Evolutionary conservation across 1,139 yeast genomes (phyloP).

Genomic region (Yamadazyma siamensis): DNA sequence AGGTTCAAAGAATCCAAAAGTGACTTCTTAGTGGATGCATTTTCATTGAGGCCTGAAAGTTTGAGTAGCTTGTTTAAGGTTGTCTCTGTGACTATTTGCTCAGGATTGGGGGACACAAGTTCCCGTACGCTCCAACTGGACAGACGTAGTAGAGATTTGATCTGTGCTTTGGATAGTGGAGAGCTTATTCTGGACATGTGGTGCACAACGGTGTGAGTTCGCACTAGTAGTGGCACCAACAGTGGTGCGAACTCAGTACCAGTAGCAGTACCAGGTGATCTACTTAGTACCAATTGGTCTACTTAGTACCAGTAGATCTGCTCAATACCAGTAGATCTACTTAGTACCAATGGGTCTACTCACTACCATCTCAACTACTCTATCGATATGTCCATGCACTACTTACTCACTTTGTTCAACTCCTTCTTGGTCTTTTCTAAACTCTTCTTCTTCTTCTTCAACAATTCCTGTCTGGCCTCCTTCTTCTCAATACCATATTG

Average conservation of each 20-base stretch:
- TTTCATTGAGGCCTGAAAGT: slow-evolving; percentile 43
- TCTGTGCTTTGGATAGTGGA: not conserved
- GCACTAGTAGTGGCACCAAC: too few relatives aligned
- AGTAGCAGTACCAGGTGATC: too few relatives aligned
- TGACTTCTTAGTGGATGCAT: slow-evolving; percentile 18
- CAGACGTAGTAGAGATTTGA: not conserved
- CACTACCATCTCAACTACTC: too few relatives aligned
- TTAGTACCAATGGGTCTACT: too few relatives aligned
- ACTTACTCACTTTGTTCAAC: slow-evolving; percentile 35
- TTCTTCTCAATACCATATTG: slow-evolving; percentile 87
- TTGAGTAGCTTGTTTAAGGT: slow-evolving; percentile 31
- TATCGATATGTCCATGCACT: too few relatives aligned
- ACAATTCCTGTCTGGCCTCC: slow-evolving; percentile 70
- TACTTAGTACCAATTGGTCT: too few relatives aligned
- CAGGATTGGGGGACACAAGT: slow-evolving; percentile 5
- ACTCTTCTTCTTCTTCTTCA: slow-evolving; percentile 76
- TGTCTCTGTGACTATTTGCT: slow-evolving; percentile 7
- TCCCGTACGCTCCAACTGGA: slow-evolving; percentile 1
- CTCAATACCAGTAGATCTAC: too few relatives aligned
- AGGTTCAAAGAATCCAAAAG: slow-evolving; percentile 31
- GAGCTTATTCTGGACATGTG: too few relatives aligned
- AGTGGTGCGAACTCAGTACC: too few relatives aligned
- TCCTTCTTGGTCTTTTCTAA: slow-evolving; percentile 65
- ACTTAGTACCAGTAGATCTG: too few relatives aligned
- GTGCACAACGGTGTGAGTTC: too few relatives aligned